Conservation (phyloP, 306 rosid genomes). For the Pyrus bretschneideri region DNA sequence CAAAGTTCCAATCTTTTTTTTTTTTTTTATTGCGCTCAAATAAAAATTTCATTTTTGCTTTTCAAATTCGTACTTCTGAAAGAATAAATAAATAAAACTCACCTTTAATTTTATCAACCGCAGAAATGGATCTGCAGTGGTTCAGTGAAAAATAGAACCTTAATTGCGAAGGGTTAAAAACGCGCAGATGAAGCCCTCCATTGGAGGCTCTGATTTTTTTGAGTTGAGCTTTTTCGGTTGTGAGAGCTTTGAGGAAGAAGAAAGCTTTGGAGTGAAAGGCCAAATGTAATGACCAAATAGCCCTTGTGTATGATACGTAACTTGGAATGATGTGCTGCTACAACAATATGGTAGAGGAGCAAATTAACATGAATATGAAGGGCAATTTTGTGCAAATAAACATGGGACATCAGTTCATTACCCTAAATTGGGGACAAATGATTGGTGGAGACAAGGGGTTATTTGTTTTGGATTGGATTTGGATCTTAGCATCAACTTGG, state of each 20-base stretch:
- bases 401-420: background rate
- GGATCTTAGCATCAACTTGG: background rate
- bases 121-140: conserved; percentile 4
- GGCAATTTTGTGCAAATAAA: background rate
- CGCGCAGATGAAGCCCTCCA: background rate
- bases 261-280: background rate
- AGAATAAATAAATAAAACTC: background rate
- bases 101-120: conserved; percentile 4
- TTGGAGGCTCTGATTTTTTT: background rate
- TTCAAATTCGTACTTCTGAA: conserved; percentile 3
- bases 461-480: background rate
- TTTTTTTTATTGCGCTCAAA: background rate
- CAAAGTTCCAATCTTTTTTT: background rate
- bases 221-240: background rate
- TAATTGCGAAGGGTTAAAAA: background rate
- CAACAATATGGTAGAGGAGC: background rate
- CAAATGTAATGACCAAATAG: conserved; percentile 15
- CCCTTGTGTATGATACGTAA: background rate
- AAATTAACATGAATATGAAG: background rate
- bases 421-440: conserved; percentile 6
- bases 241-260: background rate
- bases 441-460: conserved; percentile 9
- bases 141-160: background rate
- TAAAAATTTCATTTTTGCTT: background rate
- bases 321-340: background rate